phyloP scores from a whole-genome alignment of 805 yeast species.

The Ogataea salicorniae region DNA sequence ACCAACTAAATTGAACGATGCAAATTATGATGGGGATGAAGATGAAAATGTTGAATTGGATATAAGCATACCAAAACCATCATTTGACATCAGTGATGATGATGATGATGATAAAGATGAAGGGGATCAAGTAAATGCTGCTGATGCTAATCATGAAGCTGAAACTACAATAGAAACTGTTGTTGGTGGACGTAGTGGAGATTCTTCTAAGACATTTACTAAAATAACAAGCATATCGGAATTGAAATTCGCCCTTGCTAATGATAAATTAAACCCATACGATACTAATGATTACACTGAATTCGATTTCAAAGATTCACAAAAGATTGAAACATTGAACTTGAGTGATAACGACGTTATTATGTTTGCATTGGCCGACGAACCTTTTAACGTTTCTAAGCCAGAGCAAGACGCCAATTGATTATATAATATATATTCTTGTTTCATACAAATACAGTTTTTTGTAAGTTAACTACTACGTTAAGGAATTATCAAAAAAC shows the following conservation, averaged over 20 bases:
- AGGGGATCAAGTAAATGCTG: constrained; percentile 15
- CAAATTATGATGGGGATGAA: background rate
- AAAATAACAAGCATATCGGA: constrained; percentile 16
- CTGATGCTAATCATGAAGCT: constrained; percentile 13
- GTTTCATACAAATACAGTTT: background rate
- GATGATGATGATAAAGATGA: constrained; percentile 33
- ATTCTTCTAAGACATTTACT: constrained; percentile 15
- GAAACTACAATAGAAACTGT: constrained; percentile 18
- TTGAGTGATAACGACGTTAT: constrained; percentile 38
- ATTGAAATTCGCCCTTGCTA: constrained; percentile 38
- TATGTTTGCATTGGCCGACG: constrained; percentile 36
- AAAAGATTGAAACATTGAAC: constrained; percentile 25
- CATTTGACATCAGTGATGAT: constrained; percentile 26
- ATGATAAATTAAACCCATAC: constrained; percentile 27
- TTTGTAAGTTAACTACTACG: too few species aligned
- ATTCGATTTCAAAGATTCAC: constrained; percentile 25
- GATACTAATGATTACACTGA: constrained; percentile 7
- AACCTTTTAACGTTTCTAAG: constrained; percentile 29
- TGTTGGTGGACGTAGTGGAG: constrained; percentile 5
- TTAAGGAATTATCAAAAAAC: background rate
- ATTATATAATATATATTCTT: background rate
- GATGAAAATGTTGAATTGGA: constrained; percentile 30
- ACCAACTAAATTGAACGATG: constrained; percentile 20
- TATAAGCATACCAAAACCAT: constrained; percentile 38
- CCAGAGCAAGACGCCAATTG: constrained; percentile 13